These are phyloP conservation scores for Phytophthora melonis DNA, from an alignment of 352 stramenopile species.

Conservation along the genomic window DNA sequence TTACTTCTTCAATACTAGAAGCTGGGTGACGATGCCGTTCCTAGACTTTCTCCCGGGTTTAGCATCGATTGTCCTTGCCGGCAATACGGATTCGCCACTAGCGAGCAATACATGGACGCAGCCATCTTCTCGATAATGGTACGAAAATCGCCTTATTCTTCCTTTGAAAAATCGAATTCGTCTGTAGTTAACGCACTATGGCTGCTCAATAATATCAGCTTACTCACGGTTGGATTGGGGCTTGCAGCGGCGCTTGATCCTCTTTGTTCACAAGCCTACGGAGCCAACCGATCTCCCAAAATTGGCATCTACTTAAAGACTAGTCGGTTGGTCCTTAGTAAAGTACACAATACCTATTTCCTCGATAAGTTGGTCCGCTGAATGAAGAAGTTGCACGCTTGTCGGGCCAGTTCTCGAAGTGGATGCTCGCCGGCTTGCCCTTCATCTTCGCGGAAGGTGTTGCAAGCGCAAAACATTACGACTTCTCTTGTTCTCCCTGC, in stretches of 20 bases:
- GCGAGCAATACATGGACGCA: constrained; percentile 62
- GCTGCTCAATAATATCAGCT: constrained; percentile 18
- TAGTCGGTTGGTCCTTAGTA: constrained; percentile 55
- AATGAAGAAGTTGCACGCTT: constrained; percentile 50
- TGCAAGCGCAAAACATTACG: constrained; percentile 76
- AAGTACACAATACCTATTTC: constrained; percentile 48
- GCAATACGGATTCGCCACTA: constrained; percentile 62
- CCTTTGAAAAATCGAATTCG: too few relatives aligned
- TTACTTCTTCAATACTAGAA: neutral
- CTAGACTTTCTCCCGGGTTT: constrained; percentile 53
- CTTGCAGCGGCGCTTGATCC: constrained; percentile 78
- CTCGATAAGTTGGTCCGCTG: constrained; percentile 59
- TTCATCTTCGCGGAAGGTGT: constrained; percentile 77
- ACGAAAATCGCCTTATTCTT: neutral
- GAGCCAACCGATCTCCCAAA: constrained; percentile 55
- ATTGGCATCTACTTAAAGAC: constrained; percentile 83
- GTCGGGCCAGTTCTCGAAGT: constrained; percentile 62
- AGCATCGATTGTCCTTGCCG: constrained; percentile 59
- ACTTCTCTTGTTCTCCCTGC: constrained; percentile 67
- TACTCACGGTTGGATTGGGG: constrained; percentile 61
- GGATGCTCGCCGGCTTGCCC: constrained; percentile 59
- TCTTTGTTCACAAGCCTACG: constrained; percentile 69
- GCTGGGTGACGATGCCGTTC: constrained; percentile 43
- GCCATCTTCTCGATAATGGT: constrained; percentile 58
- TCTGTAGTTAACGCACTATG: neutral